These are phyloP conservation scores for Neurospora tetrasperma DNA, from an alignment of 495 filamentous ascomycete species.

Conservation along the genomic window DNA sequence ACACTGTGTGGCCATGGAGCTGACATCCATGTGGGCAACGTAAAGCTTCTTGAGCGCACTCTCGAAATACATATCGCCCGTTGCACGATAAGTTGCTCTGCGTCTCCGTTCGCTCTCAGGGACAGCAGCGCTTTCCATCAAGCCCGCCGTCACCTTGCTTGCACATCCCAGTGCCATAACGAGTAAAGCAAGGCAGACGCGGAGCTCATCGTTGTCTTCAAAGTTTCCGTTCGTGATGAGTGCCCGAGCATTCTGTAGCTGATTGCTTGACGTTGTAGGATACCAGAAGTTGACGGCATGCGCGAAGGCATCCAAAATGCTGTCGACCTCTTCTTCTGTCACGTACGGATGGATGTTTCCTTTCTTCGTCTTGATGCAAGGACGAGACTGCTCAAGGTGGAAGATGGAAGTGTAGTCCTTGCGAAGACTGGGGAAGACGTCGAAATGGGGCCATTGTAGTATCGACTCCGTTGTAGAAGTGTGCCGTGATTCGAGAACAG, in stretches of 20 bases:
- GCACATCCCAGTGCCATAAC: conserved; percentile 26
- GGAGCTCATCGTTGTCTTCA: conserved; percentile 9
- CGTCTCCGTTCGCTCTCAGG: conserved; percentile 6
- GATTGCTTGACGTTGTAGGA: conserved; percentile 18
- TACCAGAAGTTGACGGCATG: conserved; percentile 30
- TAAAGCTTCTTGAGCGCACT: conserved; percentile 21
- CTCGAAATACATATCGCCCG: conserved; percentile 25
- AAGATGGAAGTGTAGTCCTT: conserved; percentile 24
- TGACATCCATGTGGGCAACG: conserved; percentile 23
- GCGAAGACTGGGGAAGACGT: conserved; percentile 22
- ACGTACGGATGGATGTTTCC: conserved; percentile 22
- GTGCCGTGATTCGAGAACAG: conserved; percentile 23
- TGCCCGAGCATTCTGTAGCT: conserved; percentile 10
- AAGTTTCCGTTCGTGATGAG: conserved; percentile 9
- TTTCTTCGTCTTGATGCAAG: conserved; percentile 8
- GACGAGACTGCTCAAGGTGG: conserved; percentile 20
- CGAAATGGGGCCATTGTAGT: conserved; percentile 21
- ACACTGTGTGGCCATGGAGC: conserved; percentile 24
- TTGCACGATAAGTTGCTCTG: conserved; percentile 10
- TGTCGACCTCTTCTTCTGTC: conserved; percentile 26
- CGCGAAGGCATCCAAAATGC: conserved; percentile 25
- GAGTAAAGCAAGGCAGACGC: conserved; percentile 22
- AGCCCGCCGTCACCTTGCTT: conserved; percentile 14
- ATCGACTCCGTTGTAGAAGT: conserved; percentile 25
- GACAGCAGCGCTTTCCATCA: background rate